These are phyloP conservation scores for Striga asiatica DNA, from an alignment of 257 asterid species.

Conservation along the genomic window DNA sequence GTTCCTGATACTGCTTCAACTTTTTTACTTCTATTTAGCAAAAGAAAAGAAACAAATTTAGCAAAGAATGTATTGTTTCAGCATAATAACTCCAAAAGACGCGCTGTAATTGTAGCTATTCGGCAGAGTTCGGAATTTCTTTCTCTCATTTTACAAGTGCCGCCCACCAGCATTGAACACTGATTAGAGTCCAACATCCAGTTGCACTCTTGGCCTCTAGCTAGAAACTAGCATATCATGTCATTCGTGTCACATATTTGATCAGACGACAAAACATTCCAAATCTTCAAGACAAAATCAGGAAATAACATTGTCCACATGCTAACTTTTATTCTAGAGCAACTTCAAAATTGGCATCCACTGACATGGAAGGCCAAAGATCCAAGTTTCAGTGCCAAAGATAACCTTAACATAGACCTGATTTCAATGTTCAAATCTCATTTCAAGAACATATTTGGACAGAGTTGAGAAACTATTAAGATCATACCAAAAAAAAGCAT, in stretches of 20 bases:
- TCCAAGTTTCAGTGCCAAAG: background rate
- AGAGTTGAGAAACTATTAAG: no score
- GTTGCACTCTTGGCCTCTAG: no score
- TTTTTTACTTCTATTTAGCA: background rate
- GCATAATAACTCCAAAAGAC: background rate
- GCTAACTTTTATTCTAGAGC: background rate
- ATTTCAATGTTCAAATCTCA: no score
- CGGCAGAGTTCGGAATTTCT: background rate
- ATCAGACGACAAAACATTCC: no score
- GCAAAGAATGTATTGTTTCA: background rate
- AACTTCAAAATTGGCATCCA: background rate
- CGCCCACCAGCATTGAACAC: constrained; percentile 7
- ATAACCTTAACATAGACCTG: no score
- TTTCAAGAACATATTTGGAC: no score
- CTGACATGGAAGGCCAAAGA: background rate
- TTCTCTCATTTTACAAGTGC: background rate
- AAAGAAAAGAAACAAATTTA: background rate
- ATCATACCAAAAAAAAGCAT: background rate
- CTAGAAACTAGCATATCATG: no score
- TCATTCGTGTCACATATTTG: no score
- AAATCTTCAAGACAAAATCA: background rate
- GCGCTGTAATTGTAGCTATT: background rate
- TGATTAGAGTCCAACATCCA: no score
- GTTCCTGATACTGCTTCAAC: background rate
- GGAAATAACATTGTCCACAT: background rate